These are phyloP conservation scores for Trichoderma harzianum DNA, from an alignment of 2,329 filamentous ascomycete genomes.

Conservation along the genomic window DNA sequence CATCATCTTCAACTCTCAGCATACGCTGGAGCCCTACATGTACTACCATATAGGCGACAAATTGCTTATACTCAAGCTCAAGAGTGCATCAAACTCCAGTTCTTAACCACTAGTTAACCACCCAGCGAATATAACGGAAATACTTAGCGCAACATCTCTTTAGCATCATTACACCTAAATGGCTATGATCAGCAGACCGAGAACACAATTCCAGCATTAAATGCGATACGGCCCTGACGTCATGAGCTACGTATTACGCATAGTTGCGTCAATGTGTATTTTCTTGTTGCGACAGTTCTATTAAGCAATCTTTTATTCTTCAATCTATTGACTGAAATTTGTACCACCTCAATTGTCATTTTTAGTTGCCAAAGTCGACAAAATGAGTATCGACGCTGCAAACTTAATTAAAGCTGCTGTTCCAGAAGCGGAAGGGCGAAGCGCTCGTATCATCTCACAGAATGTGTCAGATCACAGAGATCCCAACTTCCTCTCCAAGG, in stretches of 20 bases:
- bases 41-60: neutral
- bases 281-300: neutral
- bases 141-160: neutral
- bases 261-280: neutral
- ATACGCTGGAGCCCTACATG: neutral
- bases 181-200: neutral
- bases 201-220: neutral
- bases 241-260: conserved; percentile 6
- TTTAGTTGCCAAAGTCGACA: neutral
- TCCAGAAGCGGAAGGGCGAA: conserved; percentile 31
- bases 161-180: neutral
- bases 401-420: conserved; percentile 31
- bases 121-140: neutral
- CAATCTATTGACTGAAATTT: neutral
- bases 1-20: neutral
- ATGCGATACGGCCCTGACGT: neutral
- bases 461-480: conserved; percentile 40
- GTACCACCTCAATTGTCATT: neutral
- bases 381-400: conserved; percentile 30
- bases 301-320: neutral
- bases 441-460: conserved; percentile 31
- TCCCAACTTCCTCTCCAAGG: conserved; percentile 38
- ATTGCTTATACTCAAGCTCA: neutral
- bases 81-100: neutral
- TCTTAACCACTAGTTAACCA: neutral